Percentiles rank a stretch among this genome's conserved stretches.
These are phyloP conservation scores for Solanum paucissectum DNA, from an alignment of 257 asterid species.

Conservation along the genomic window DNA sequence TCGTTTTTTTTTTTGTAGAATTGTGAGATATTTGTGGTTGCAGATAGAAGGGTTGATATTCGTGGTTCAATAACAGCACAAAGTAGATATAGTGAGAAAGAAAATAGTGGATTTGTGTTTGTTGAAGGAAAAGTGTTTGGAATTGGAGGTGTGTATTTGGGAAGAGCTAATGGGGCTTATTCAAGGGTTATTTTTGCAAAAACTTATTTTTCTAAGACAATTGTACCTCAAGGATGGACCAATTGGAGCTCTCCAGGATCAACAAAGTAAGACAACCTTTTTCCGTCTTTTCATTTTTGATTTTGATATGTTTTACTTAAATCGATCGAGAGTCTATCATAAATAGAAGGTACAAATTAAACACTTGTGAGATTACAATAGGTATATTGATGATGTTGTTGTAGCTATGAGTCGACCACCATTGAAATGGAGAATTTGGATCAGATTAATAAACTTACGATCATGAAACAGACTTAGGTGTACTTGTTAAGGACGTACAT, in stretches of 20 bases:
- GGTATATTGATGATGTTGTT: background rate
- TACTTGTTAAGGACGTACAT: background rate
- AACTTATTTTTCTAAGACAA: constrained; percentile 53
- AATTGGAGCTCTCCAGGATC: constrained; percentile 40
- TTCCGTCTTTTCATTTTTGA: background rate
- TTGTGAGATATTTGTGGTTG: constrained; percentile 59
- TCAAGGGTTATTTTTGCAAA: constrained; percentile 66
- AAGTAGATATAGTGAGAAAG: constrained; percentile 36
- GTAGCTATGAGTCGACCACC: background rate
- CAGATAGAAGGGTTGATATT: constrained; percentile 30
- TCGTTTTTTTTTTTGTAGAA: constrained; percentile 21
- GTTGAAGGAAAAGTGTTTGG: constrained; percentile 64
- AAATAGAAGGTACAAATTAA: background rate
- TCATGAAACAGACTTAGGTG: background rate
- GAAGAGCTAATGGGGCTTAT: constrained; percentile 59
- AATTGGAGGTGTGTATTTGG: constrained; percentile 45
- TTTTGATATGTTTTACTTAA: background rate
- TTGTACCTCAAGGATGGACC: constrained; percentile 66
- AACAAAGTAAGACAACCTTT: constrained; percentile 33
- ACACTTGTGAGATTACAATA: background rate
- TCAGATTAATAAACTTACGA: background rate
- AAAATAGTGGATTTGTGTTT: constrained; percentile 63
- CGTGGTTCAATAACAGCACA: constrained; percentile 66
- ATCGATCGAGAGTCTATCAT: fast-evolving
- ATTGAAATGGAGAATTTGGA: background rate